A percentile compares a stretch with the other conserved stretches of the same genome.
Conservation (phyloP, 1,139 yeast species). For the Pichia terricola region DNA sequence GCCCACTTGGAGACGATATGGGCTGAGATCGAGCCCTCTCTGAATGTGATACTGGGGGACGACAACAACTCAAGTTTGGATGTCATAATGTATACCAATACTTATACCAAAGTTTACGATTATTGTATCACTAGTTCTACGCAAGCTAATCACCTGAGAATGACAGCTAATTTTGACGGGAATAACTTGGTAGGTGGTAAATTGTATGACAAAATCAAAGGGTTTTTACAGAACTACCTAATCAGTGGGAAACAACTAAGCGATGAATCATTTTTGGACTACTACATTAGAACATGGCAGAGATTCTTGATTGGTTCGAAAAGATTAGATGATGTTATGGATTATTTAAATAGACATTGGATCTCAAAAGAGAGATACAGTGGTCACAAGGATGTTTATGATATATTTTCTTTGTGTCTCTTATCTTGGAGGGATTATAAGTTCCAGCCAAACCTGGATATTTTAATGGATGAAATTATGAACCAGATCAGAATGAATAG, state of each 20-base stretch:
- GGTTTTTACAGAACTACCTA: constrained; percentile 57
- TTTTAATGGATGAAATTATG: constrained; percentile 61
- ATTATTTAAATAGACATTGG: constrained; percentile 96
- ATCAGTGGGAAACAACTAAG: constrained; percentile 36
- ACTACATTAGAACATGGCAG: constrained; percentile 83
- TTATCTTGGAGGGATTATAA: constrained; percentile 82
- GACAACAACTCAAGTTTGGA: constrained; percentile 57
- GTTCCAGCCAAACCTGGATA: constrained; percentile 56
- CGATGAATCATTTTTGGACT: constrained; percentile 66
- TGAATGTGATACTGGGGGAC: constrained; percentile 60
- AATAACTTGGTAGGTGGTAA: constrained; percentile 69
- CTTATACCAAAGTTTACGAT: constrained; percentile 81
- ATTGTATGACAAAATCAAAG: constrained; percentile 63
- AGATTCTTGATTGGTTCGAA: constrained; percentile 88
- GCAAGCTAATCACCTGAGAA: background rate
- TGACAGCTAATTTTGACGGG: constrained; percentile 25
- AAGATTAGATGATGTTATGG: constrained; percentile 85
- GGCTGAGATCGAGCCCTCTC: constrained; percentile 67
- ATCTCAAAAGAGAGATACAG: constrained; percentile 93
- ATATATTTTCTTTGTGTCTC: constrained; percentile 79
- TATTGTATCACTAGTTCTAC: constrained; percentile 77
- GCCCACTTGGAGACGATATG: constrained; percentile 52
- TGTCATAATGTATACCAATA: constrained; percentile 59
- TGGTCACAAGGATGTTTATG: constrained; percentile 86
- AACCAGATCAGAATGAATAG: constrained; percentile 71